Conservation (phyloP, 371 early-diverging fungal genomes). For the Mucor circinelloides region DNA sequence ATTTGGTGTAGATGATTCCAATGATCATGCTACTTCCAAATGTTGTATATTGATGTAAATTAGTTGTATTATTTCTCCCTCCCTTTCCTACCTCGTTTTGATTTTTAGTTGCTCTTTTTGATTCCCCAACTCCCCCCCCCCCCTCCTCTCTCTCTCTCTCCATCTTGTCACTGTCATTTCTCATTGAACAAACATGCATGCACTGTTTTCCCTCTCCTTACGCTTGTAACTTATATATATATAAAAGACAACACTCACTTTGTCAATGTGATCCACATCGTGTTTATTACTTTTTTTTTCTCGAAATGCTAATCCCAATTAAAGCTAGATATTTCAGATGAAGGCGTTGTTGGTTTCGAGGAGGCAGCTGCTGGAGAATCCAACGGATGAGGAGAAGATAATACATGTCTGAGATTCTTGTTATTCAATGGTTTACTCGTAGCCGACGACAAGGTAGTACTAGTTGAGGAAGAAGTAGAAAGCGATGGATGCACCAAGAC, state of each 20-base stretch:
- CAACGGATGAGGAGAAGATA: constrained; percentile 21
- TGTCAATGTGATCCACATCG: neutral
- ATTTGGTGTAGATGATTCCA: constrained; percentile 1
- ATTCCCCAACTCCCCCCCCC: neutral
- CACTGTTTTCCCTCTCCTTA: neutral
- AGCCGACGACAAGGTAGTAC: neutral
- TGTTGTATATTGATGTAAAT: constrained; percentile 21
- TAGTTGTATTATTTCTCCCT: neutral
- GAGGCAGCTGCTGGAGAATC: neutral
- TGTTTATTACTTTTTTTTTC: neutral
- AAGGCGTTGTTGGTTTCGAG: neutral
- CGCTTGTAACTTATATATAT: neutral
- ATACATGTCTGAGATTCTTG: neutral
- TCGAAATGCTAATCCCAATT: constrained; percentile 4
- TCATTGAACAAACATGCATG: neutral
- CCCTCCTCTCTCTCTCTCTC: neutral
- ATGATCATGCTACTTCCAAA: constrained; percentile 10
- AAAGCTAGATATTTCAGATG: constrained; percentile 6
- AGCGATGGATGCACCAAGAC: neutral
- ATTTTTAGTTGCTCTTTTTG: neutral
- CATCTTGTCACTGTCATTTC: neutral
- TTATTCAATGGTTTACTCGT: neutral
- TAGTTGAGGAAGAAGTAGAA: neutral
- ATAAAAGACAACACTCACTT: neutral
- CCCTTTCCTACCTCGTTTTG: neutral